Percentiles rank a stretch among this genome's conserved stretches.
Conservation (phyloP, 768 basidiomycete species). For the Russula griseocarnosa region DNA sequence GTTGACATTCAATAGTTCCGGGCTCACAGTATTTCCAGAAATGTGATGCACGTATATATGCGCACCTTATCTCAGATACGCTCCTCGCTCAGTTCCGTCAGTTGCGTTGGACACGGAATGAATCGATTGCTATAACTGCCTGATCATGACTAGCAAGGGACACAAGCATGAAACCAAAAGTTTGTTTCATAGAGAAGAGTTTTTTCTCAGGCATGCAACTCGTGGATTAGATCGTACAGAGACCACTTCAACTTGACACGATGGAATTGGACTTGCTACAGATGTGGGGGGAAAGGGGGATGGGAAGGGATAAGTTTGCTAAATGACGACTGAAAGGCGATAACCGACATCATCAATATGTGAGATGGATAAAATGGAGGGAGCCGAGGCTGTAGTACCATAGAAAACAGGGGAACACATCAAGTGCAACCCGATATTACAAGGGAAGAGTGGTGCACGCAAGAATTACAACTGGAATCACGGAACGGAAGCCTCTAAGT, state of each 20-base stretch:
- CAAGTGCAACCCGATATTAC: constrained; percentile 15
- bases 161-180: neutral
- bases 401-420: constrained; percentile 8
- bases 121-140: neutral
- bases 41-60: neutral
- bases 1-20: too few species aligned
- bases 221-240: neutral
- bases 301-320: neutral
- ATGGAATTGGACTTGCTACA: neutral
- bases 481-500: neutral
- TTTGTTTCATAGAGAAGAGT: neutral
- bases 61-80: neutral
- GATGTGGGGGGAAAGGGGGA: neutral
- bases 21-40: too few species aligned
- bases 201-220: neutral
- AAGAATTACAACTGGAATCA: constrained; percentile 2
- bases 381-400: neutral
- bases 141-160: neutral
- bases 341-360: neutral
- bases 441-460: neutral
- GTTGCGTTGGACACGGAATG: neutral
- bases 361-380: neutral
- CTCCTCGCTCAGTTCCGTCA: neutral
- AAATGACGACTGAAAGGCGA: constrained; percentile 1
- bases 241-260: neutral